Base-by-base conservation (phyloP, 2,329 filamentous ascomycete genomes). In the Cryphonectria naterciae region DNA sequence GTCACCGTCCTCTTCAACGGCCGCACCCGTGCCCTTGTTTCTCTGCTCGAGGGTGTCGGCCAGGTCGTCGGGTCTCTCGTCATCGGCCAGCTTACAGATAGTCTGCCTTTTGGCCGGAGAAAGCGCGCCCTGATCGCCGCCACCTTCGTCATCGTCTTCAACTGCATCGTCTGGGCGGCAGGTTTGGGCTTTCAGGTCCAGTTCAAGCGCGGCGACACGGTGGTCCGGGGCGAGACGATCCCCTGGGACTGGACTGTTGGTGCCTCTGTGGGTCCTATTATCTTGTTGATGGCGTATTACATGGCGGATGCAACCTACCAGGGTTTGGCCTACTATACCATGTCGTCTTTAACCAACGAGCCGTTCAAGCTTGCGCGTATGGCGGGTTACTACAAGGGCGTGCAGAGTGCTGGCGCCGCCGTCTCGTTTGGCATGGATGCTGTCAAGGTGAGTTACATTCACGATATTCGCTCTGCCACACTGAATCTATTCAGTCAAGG, bases 361-460 rank as follows among this genome's bases (percentile, higher is more conserved):
- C 85, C 88, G 68, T 90, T 91, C 77, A 92, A 91, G 78, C 85
- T 92, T 46, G 91, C 91, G 77, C 92, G 93, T 80, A 93, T 91
- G 78, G 91, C 90, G 25, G 91, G 91, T 66, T 94, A 93, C 83
- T 94, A 94, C 85, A 94, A 94, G 81, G 91, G 91, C 22, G 92
- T 94, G 65, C 92, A 95, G 79, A 93, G 91, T 22, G 91, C 90
- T 6, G 92, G 92, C 75, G 87, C 89, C 1, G 92, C 91, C 35
- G 88, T 82, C 4, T 77, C 78, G 65, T 81, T 78, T 65, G 76
- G 78, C 6, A 75, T 82, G 28, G 81, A 83, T 67, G 77, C 75
- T 25, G 77, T 77, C 28, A 78, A 80, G 70, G 75, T 78, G 35
- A 68, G 72, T 19, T 32, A 41, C 15, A 58, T 43, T 2, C 35